phyloP scores from a whole-genome alignment of 345 rosid species.

The Conringia planisiliqua region DNA sequence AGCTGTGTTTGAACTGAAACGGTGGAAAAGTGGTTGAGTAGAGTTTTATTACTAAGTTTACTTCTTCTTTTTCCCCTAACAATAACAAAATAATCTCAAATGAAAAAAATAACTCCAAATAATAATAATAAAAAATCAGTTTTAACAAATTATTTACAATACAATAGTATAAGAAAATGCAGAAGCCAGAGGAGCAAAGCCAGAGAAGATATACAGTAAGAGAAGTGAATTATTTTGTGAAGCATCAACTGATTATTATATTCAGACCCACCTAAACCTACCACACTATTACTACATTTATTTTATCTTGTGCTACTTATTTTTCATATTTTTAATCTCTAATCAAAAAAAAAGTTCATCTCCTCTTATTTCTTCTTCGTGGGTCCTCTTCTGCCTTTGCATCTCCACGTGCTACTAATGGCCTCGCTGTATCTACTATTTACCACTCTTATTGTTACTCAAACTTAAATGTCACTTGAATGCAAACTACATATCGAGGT shows the following conservation, averaged over 20 bases:
- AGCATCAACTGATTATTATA: slow-evolving; percentile 1
- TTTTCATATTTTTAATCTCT: not conserved
- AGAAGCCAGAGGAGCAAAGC: slow-evolving; percentile 8
- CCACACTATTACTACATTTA: not conserved
- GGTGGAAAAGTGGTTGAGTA: slow-evolving; percentile 17
- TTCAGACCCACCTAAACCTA: slow-evolving; percentile 29
- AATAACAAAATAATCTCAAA: not conserved
- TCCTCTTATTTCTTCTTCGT: not conserved
- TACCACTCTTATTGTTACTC: slow-evolving; percentile 26
- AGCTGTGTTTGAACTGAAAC: not conserved
- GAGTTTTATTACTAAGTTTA: not conserved
- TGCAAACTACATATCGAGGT: slow-evolving; percentile 29
- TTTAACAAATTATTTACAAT: not conserved
- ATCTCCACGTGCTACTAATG: slow-evolving; percentile 27
- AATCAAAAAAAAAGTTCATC: not conserved
- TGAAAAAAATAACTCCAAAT: not conserved
- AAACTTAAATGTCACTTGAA: slow-evolving; percentile 26
- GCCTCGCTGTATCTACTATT: slow-evolving; percentile 22
- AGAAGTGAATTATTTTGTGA: slow-evolving; percentile 13
- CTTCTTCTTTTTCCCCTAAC: not conserved
- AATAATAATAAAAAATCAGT: not conserved
- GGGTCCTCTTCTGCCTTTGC: slow-evolving; percentile 22
- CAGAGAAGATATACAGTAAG: not conserved
- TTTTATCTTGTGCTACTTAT: not conserved
- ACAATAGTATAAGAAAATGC: not conserved